Base-by-base conservation (phyloP, 2,329 filamentous ascomycete genomes). In the Diaporthe citri region DNA sequence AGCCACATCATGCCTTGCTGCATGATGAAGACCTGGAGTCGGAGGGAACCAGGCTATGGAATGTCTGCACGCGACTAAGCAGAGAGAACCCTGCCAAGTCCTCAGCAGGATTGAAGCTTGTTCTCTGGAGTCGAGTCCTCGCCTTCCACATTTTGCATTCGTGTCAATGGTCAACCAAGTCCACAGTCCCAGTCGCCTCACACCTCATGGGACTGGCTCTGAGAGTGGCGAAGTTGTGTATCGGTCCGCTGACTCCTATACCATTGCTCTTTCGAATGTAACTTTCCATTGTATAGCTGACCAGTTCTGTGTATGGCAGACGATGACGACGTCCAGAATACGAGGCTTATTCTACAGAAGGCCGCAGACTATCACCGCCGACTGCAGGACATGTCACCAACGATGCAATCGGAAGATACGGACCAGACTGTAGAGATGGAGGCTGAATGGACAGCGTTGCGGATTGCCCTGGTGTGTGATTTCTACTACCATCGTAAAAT, bases 111-210 rank as follows among this genome's bases (percentile, higher is more conserved):
- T n/a, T 48, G n/a, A 76, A 57, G 43, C 78, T 87, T 39, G 77
- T 89, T 2, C 77, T 85, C 9, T 80, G 85, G 20, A 82, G 83
- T 17, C 86, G 89, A 56, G 81, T 88, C 2, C 85, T 96, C 78
- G 89, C 94, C 0, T 95, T 94, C 79, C 84, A 92, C 20, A 82
- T 96, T 73, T 85, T 97, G 20, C 90, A 93, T 57, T 85, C 89
- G 57, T 90, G 89, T 74, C 85, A 89, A 78, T 79, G 83, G 74
- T 75, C 77, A 76, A 75, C 80, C 57, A 78, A 70, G 79, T 60
- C 78, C 80, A 28, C 78, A 71, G 25, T 77, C 79, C 59, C 82
- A 80, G 80, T 87, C 22, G 81, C 91, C 36, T 64, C 13, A 41
- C 90, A 93, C 73, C 82, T 95, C 28, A 85, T 95, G 80, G 92